Evolutionary conservation across 768 basidiomycete species (phyloP), one percentile per base, ranked within the genome.

Genomic region (Trametes cubensis): DNA sequence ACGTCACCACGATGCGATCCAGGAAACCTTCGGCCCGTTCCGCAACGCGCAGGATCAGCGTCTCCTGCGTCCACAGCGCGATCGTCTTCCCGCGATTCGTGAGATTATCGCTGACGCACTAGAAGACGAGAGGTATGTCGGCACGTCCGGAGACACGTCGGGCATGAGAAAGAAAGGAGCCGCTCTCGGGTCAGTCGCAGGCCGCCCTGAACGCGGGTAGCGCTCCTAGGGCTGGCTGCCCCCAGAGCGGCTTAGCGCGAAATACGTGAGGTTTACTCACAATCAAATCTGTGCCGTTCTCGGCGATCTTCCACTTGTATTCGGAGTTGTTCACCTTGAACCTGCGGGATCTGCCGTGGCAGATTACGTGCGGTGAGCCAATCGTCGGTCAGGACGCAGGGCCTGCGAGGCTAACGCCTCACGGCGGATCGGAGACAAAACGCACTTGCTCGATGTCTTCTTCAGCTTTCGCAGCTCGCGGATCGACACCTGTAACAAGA

Each of bases 271-370:
- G 34, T 6, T 34, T 7, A 23, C 83, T 64, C 67, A 85, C 84
- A 57, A 78, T 73, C 53, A 85, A 74, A 67, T 83, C 79, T 39
- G 48, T 61, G 51, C 75, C 76, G 53, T 80, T 78, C 45, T 79
- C 77, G 51, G 71, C 69, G 40, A 79, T 70, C 71, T 82, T 85
- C 84, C 84, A 85, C 64, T 85, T 85, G 74, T 85, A 85, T 66
- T 82, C 80, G 28, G 74, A 68, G 40, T 78, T 78, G 6, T 70
- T 72, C 14, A 72, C 81, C 65, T 80, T 84, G 74, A 85, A 85
- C 26, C 84, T 73, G 60, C 84, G 80, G 13, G 84, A 85, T 59
- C 84, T 83, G 49, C 30, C 25, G 55, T 54, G 15, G 34, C 50
- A 42, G 15, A 47, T 20, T 20, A 25, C 2, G 30, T 47, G 20